Conservation (phyloP, 306 rosid species). For the Hippophae gyantsensis region DNA sequence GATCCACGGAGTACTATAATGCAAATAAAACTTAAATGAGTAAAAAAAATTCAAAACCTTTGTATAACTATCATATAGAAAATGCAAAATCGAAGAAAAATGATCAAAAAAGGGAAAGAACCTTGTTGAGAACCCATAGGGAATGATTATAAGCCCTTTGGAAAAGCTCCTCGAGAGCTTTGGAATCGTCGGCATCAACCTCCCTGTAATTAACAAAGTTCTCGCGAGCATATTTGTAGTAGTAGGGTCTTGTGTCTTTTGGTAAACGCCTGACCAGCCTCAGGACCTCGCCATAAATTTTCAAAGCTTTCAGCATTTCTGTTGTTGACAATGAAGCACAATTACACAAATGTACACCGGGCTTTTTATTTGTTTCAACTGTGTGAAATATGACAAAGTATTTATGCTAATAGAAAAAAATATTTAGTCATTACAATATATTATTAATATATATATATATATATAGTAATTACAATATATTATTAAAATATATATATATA, state of each 20-base stretch:
- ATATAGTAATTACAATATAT: no score
- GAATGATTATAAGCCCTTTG: conserved; percentile 55
- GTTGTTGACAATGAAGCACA: neutral
- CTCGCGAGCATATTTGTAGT: conserved; percentile 61
- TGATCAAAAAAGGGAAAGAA: neutral
- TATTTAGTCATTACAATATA: no score
- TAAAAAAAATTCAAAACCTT: neutral
- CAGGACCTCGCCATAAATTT: conserved; percentile 63
- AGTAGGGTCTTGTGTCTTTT: conserved; percentile 42
- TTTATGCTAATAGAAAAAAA: no score
- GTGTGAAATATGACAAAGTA: no score
- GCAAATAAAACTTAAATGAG: conserved; percentile 2
- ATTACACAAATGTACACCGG: neutral
- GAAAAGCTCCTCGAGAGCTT: conserved; percentile 36
- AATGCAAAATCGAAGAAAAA: neutral
- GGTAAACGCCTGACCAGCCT: conserved; percentile 50
- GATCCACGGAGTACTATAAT: conserved; percentile 58
- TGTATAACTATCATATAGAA: neutral
- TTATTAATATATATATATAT: no score
- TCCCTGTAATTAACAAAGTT: conserved; percentile 56
- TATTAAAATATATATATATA: no score
- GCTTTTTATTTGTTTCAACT: no score
- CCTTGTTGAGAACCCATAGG: conserved; percentile 81
- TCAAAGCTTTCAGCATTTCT: conserved; percentile 53
- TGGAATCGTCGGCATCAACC: conserved; percentile 28